Evolutionary conservation across 495 filamentous ascomycete genomes (phyloP).

Genomic region (Penicillium maclennaniae): DNA sequence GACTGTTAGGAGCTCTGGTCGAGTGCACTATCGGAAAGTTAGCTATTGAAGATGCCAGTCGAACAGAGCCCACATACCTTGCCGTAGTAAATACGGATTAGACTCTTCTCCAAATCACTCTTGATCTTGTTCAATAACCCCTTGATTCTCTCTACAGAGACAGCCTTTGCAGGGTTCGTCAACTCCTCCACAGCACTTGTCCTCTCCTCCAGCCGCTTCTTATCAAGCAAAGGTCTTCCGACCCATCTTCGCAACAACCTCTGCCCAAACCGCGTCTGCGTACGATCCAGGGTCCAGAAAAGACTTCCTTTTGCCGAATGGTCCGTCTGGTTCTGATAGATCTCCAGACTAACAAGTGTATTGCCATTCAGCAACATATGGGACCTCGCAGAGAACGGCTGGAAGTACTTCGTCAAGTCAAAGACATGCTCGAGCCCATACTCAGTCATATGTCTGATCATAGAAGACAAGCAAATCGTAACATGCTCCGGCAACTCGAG

Average conservation of each 20-base stretch:
- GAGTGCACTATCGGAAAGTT: slow-evolving; percentile 58
- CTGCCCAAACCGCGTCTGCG: slow-evolving; percentile 84
- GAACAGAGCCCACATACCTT: slow-evolving; percentile 43
- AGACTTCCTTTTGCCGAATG: slow-evolving; percentile 81
- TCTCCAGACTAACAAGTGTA: slow-evolving; percentile 87
- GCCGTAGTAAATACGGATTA: slow-evolving; percentile 95
- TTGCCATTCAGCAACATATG: slow-evolving; percentile 98
- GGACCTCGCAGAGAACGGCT: slow-evolving; percentile 88
- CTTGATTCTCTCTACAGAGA: slow-evolving; percentile 68
- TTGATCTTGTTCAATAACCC: slow-evolving; percentile 65
- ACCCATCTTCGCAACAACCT: slow-evolving; percentile 92
- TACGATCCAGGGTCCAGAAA: slow-evolving; percentile 94
- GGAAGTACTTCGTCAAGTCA: slow-evolving; percentile 94
- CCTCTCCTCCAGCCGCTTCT: slow-evolving; percentile 71
- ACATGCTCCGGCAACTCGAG: slow-evolving; percentile 79
- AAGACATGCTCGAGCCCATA: slow-evolving; percentile 97
- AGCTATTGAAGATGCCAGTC: slow-evolving; percentile 9
- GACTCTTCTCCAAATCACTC: slow-evolving; percentile 81
- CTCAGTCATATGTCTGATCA: slow-evolving; percentile 92
- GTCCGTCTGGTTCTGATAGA: slow-evolving; percentile 94
- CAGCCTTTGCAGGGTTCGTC: slow-evolving; percentile 58
- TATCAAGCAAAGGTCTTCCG: slow-evolving; percentile 83
- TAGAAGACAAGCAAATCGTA: slow-evolving; percentile 88
- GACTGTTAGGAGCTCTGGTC: slow-evolving; percentile 81
- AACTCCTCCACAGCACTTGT: slow-evolving; percentile 87